A percentile compares a stretch with the other conserved stretches of the same genome.
Evolutionary conservation across 371 early-diverging fungal species (phyloP).

Genomic region (Rhizopus arrhizus): DNA sequence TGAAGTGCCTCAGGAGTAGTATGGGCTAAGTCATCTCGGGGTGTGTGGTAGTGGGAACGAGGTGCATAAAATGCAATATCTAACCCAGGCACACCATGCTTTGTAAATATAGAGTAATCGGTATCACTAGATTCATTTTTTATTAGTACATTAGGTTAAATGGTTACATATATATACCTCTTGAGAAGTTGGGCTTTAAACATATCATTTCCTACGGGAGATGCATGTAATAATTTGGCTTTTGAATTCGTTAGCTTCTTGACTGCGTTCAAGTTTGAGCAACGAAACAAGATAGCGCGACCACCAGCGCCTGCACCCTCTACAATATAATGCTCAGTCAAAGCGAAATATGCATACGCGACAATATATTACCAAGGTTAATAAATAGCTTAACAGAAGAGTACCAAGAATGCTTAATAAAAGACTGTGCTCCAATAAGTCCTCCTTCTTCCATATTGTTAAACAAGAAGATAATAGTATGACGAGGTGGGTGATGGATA

Average conservation of each 20-base stretch:
- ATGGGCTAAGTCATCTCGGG: constrained; percentile 58
- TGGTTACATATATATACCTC: constrained; percentile 39
- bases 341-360: neutral
- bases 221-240: constrained; percentile 36
- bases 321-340: constrained; percentile 14
- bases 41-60: constrained; percentile 74
- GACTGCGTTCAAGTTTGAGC: constrained; percentile 58
- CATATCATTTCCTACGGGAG: constrained; percentile 71
- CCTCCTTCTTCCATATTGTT: constrained; percentile 89
- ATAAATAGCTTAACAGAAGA: constrained; percentile 72
- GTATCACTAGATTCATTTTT: constrained; percentile 55
- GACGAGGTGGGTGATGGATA: constrained; percentile 56
- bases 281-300: constrained; percentile 69
- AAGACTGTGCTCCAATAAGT: constrained; percentile 70
- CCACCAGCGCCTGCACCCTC: constrained; percentile 86
- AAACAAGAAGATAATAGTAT: constrained; percentile 77
- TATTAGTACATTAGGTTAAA: neutral
- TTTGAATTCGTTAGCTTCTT: constrained; percentile 35
- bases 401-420: constrained; percentile 81
- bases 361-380: constrained; percentile 63
- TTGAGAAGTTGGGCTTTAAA: constrained; percentile 64
- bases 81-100: constrained; percentile 66
- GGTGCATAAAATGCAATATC: constrained; percentile 75
- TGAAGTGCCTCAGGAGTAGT: constrained; percentile 53
- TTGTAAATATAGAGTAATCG: constrained; percentile 67